Percentiles rank a stretch among this genome's conserved stretches.
Conservation (phyloP, 371 early-diverging fungal species). For the Haplosporangium sp. region DNA sequence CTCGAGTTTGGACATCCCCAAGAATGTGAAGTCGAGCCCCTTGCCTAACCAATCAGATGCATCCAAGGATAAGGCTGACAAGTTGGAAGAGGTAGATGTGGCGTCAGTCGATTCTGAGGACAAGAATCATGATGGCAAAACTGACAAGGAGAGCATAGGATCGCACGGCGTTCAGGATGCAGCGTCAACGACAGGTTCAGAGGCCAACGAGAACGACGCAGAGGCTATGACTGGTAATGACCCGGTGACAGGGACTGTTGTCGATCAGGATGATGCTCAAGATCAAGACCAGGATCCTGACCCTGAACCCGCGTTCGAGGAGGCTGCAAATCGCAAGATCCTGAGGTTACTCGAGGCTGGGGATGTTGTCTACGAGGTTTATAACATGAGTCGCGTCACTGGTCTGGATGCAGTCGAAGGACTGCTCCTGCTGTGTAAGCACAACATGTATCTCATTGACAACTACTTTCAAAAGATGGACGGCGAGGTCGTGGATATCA, state of each 20-base stretch:
- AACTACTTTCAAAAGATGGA: constrained; percentile 77
- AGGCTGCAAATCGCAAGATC: constrained; percentile 80
- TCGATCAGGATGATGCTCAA: constrained; percentile 9
- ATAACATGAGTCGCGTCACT: constrained; percentile 78
- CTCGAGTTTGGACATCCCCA: constrained; percentile 43
- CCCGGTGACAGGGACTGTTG: constrained; percentile 1
- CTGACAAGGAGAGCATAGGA: constrained; percentile 26
- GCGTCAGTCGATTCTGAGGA: constrained; percentile 39
- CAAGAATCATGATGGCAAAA: constrained; percentile 27
- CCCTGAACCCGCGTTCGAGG: constrained; percentile 69
- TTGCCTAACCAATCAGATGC: constrained; percentile 12
- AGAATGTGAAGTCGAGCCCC: constrained; percentile 46
- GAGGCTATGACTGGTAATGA: constrained; percentile 1
- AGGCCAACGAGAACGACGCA: constrained; percentile 22
- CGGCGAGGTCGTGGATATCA: constrained; percentile 82
- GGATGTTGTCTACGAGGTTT: constrained; percentile 78
- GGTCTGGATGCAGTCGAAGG: constrained; percentile 83
- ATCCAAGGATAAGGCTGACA: constrained; percentile 29
- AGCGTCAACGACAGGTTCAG: constrained; percentile 11
- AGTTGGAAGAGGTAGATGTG: constrained; percentile 42
- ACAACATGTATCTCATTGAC: constrained; percentile 81
- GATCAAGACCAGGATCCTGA: constrained; percentile 63
- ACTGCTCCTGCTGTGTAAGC: constrained; percentile 74
- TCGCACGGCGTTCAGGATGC: constrained; percentile 10
- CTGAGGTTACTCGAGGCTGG: constrained; percentile 76